Conservation (phyloP, 164 flowering plant species). For the Taxillus chinensis region DNA sequence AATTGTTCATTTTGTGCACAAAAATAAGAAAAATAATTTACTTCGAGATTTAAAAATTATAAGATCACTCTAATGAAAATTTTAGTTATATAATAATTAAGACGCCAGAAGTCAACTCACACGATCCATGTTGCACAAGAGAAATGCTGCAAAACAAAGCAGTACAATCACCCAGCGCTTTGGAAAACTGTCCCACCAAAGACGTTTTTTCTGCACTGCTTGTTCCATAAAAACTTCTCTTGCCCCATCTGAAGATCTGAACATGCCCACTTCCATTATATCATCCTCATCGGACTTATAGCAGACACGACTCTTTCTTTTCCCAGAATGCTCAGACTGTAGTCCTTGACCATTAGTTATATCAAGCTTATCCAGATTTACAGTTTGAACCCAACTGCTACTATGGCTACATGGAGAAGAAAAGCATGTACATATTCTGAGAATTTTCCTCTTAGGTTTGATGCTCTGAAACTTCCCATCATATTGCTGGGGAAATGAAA, state of each 20-base stretch:
- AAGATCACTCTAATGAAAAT: not conserved
- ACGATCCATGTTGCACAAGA: conserved; percentile 97
- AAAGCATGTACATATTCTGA: conserved; percentile 25
- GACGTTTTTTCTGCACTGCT: conserved; percentile 21
- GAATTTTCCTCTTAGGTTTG: conserved; percentile 17
- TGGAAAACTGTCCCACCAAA: conserved; percentile 76
- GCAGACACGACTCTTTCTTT: conserved; percentile 30
- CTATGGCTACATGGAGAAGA: conserved; percentile 18
- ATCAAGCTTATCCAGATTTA: conserved; percentile 23
- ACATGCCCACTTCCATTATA: conserved; percentile 40
- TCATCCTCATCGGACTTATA: conserved; percentile 75
- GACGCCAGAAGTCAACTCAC: conserved; percentile 32
- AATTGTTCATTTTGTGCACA: too few species aligned
- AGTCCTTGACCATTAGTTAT: conserved; percentile 16
- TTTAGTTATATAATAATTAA: not conserved
- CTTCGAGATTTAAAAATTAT: too few species aligned
- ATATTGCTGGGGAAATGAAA: conserved; percentile 14
- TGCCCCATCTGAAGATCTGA: conserved; percentile 34
- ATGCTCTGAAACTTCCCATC: conserved; percentile 10
- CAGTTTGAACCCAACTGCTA: conserved; percentile 24
- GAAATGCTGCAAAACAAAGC: conserved; percentile 84
- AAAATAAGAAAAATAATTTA: too few species aligned
- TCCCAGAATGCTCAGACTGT: conserved; percentile 22
- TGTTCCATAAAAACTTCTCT: conserved; percentile 42
- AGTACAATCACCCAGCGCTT: conserved; percentile 94